phyloP scores from a whole-genome alignment of 2,329 filamentous ascomycete species.

The Tolypocladium tropicale region DNA sequence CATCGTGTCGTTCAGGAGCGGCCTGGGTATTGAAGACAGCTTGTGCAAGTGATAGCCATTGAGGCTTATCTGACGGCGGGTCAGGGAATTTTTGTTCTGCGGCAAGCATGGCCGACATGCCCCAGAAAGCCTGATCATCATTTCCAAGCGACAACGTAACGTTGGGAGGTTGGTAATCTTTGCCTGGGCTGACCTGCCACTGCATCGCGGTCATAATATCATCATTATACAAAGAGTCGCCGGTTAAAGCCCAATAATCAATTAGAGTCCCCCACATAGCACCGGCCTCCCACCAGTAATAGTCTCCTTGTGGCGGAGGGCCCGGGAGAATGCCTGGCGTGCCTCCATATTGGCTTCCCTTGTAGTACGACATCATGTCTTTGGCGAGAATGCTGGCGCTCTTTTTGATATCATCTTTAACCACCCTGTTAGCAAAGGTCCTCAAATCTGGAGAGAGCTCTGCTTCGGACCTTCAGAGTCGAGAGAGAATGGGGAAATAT shows the following conservation, averaged over 20 bases:
- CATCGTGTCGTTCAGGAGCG: constrained; percentile 45
- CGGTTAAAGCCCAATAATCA: constrained; percentile 55
- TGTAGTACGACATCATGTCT: constrained; percentile 35
- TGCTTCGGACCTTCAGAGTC: constrained; percentile 2
- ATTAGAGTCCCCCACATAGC: constrained; percentile 52
- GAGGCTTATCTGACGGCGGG: constrained; percentile 35
- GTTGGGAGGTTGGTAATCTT: constrained; percentile 46
- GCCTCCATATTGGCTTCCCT: constrained; percentile 33
- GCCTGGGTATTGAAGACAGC: no score
- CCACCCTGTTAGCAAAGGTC: neutral
- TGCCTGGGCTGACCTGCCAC: constrained; percentile 41
- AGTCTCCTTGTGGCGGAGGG: constrained; percentile 33
- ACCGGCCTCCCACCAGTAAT: constrained; percentile 59
- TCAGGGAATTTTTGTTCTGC: constrained; percentile 48
- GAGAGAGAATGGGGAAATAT: constrained; percentile 1
- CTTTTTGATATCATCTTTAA: constrained; percentile 25
- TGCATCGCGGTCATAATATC: constrained; percentile 39
- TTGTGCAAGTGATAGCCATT: constrained; percentile 48
- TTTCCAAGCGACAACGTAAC: constrained; percentile 45
- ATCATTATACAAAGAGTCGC: constrained; percentile 47
- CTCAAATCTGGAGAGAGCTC: neutral
- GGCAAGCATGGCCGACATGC: constrained; percentile 51
- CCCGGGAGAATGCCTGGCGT: constrained; percentile 37
- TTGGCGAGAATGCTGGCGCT: constrained; percentile 28
- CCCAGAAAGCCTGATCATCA: constrained; percentile 60